A percentile compares a stretch with the other conserved stretches of the same genome.
Evolutionary conservation across 345 rosid genomes (phyloP).

Genomic region (Physaria fendleri): DNA sequence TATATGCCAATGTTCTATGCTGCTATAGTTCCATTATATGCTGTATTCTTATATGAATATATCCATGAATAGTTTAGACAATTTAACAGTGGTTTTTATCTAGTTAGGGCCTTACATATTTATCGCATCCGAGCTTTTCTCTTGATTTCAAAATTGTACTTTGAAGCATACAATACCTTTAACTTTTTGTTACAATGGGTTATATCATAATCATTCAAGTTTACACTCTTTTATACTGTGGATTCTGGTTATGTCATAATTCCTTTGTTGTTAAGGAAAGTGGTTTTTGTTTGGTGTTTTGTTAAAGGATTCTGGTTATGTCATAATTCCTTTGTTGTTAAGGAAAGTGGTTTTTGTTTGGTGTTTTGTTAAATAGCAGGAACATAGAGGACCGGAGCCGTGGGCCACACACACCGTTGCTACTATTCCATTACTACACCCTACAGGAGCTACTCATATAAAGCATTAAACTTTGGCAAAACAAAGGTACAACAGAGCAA

Average conservation of each 20-base stretch:
- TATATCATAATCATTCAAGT: slow-evolving; percentile 14
- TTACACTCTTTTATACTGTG: slow-evolving; percentile 16
- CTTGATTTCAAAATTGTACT: slow-evolving; percentile 25
- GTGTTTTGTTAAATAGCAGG: slow-evolving; percentile 21
- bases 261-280: slow-evolving; percentile 38
- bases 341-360: slow-evolving; percentile 33
- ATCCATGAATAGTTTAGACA: background rate
- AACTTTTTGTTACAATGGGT: slow-evolving; percentile 16
- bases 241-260: slow-evolving; percentile 19
- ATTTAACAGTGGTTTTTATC: background rate
- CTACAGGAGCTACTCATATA: slow-evolving; percentile 29
- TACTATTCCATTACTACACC: slow-evolving; percentile 19
- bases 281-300: too few species aligned
- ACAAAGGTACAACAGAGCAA: slow-evolving; percentile 25
- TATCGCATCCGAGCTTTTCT: slow-evolving; percentile 1
- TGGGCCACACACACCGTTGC: slow-evolving; percentile 29
- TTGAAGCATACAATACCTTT: slow-evolving; percentile 17
- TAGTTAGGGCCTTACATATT: slow-evolving; percentile 9
- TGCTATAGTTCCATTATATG: slow-evolving; percentile 1
- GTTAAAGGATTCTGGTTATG: slow-evolving; percentile 19
- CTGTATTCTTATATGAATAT: background rate
- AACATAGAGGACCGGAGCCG: slow-evolving; percentile 17
- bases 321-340: slow-evolving; percentile 32
- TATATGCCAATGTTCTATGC: background rate
- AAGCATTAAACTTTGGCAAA: slow-evolving; percentile 30